Conservation (phyloP, 345 rosid species). For the Mangifera indica region DNA sequence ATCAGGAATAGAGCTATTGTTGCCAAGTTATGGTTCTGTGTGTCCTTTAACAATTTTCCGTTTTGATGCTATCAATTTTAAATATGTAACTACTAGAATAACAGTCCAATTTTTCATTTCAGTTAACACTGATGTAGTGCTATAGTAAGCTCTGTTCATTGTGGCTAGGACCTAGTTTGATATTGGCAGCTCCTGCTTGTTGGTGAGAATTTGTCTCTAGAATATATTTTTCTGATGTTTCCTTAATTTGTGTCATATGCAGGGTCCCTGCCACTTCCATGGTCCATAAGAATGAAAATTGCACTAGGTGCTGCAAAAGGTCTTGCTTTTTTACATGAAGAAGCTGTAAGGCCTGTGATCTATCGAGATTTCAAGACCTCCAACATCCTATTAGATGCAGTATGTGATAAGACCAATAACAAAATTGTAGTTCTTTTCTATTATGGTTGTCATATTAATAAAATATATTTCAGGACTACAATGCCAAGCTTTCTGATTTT, state of each 20-base stretch:
- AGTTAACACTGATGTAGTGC: not conserved
- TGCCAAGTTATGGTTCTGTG: not conserved
- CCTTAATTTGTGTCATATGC: conserved; percentile 20
- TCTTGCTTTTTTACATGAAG: conserved; percentile 96
- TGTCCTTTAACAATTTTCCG: not conserved
- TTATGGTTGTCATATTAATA: conserved; percentile 20
- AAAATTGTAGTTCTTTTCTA: not conserved
- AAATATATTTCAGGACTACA: conserved; percentile 65
- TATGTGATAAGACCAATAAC: conserved; percentile 29
- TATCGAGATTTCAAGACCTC: conserved; percentile 98
- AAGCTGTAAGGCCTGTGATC: conserved; percentile 89
- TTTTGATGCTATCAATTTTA: not conserved
- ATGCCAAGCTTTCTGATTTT: conserved; percentile 93
- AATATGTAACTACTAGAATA: not conserved
- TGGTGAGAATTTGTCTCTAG: not conserved
- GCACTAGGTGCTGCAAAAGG: conserved; percentile 97
- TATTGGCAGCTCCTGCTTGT: conserved; percentile 8
- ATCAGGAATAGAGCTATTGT: not conserved
- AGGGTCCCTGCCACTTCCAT: conserved; percentile 97
- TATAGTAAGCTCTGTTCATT: not conserved
- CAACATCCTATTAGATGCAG: conserved; percentile 87
- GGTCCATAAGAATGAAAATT: conserved; percentile 95
- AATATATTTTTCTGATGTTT: not conserved
- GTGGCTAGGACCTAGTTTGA: not conserved
- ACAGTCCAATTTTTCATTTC: not conserved